Conservation (phyloP, 2,329 filamentous ascomycete genomes). For the Rhinocladiella similis region DNA sequence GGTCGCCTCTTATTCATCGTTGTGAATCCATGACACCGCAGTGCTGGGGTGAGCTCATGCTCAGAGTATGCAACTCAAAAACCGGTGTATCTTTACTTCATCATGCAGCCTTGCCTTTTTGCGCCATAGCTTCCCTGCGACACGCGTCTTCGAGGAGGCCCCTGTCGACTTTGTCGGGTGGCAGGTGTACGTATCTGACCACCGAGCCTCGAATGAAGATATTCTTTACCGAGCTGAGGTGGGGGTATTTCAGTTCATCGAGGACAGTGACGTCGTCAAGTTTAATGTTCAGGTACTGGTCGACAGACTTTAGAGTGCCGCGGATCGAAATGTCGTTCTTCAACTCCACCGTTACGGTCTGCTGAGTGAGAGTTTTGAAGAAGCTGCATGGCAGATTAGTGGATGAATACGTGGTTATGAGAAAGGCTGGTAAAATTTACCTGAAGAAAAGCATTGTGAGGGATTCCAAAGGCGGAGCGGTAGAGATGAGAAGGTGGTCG, state of each 20-base stretch:
- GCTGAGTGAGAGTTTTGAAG: constrained; percentile 98
- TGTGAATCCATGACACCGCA: background rate
- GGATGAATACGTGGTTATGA: background rate
- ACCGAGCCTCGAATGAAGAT: constrained; percentile 94
- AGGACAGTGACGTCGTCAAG: constrained; percentile 91
- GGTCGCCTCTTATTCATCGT: no score
- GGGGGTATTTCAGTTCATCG: constrained; percentile 91
- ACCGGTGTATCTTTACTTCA: background rate
- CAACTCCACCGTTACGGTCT: constrained; percentile 95
- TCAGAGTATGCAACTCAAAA: no score
- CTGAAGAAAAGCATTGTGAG: constrained; percentile 24
- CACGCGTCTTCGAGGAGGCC: constrained; percentile 88
- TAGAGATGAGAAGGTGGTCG: no score
- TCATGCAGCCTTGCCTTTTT: constrained; percentile 18
- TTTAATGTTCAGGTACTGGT: constrained; percentile 99
- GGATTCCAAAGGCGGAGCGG: background rate
- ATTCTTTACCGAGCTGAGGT: constrained; percentile 88
- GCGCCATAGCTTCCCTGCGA: constrained; percentile 64
- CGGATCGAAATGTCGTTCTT: constrained; percentile 99
- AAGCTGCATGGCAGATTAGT: constrained; percentile 50
- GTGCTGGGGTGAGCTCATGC: no score
- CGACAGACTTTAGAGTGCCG: constrained; percentile 92
- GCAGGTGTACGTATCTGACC: constrained; percentile 88
- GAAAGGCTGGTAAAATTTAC: background rate
- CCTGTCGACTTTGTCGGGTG: constrained; percentile 78